Base-by-base conservation (phyloP, 1,139 yeast species). In the Debaryomyces sp. region DNA sequence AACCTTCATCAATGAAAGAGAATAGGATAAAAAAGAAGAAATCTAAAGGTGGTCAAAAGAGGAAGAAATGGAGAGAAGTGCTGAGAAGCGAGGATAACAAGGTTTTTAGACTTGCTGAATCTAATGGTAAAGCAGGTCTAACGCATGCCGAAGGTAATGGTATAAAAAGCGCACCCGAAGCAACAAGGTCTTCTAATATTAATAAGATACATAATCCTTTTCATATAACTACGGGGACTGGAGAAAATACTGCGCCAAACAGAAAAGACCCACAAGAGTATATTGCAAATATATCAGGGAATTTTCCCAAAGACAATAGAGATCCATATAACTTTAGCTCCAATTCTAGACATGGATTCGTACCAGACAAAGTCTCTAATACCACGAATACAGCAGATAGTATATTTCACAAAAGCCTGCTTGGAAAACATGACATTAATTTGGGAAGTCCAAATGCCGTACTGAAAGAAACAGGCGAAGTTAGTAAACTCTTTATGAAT, bases 21-120 rank as follows among this genome's bases (percentile, higher is more conserved):
- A 50, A 56, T 15, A 72, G 72, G 10, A 64, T 60, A 3, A 54
- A 48, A 5, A 68, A 83, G 39, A 81, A 81, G 56, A 79, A 30
- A 12, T 29, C 36, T 17, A 40, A 21, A 22, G 43, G 30, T 40
- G 43, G 43, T 10, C 29, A 22, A 29, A 29, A 32, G 17, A 10
- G 36, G 18, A 30, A 30, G 43, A 29, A 40, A 27, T 21, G 9
- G 10, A 30, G 29, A 40, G 29, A 40, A 22, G 12, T 27, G 27
- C 17, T 37, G 18, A 8, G 18, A 27, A 1, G n/a, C n/a, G 30
- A 22, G 30, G 15, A 22, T 9, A 37, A 37, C 15, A 15, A 12
- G 23, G n/a, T 5, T 3, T 4, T 23, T 23, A 23, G 29, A 23
- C 9, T 13, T 24, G 18, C 18, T 34, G 24, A 34, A 9, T 18